Conservation (phyloP, 345 rosid genomes). For the Carallia pectinifolia region DNA sequence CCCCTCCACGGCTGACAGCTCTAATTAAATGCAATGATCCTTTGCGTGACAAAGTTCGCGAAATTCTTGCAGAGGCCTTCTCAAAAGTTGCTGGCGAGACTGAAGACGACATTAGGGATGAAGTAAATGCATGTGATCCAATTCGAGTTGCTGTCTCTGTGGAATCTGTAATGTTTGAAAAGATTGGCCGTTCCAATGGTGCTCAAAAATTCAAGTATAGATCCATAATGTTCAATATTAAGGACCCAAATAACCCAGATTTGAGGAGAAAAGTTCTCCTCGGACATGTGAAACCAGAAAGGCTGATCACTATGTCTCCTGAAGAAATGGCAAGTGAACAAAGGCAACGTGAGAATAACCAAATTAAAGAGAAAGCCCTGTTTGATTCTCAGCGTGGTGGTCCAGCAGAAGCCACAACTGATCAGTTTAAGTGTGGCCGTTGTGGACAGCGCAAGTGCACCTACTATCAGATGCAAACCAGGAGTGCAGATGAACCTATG, state of each 20-base stretch:
- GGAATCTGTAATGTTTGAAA: slow-evolving; percentile 83
- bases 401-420: slow-evolving; percentile 74
- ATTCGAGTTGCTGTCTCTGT: slow-evolving; percentile 79
- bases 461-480: slow-evolving; percentile 84
- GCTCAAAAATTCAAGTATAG: slow-evolving; percentile 85
- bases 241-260: slow-evolving; percentile 87
- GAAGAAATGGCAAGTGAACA: slow-evolving; percentile 96
- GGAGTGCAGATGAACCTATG: slow-evolving; percentile 98
- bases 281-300: slow-evolving; percentile 77
- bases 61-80: slow-evolving; percentile 72
- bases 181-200: slow-evolving; percentile 76
- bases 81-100: slow-evolving; percentile 68
- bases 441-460: slow-evolving; percentile 85
- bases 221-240: slow-evolving; percentile 90
- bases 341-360: slow-evolving; percentile 64
- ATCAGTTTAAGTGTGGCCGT: slow-evolving; percentile 80
- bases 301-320: slow-evolving; percentile 60
- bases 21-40: slow-evolving; percentile 75
- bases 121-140: slow-evolving; percentile 69
- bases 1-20: slow-evolving; percentile 63
- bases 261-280: slow-evolving; percentile 88
- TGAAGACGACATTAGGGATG: slow-evolving; percentile 48
- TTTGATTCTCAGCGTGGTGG: slow-evolving; percentile 72
- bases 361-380: slow-evolving; percentile 76
- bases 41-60: slow-evolving; percentile 80